Base-by-base conservation (phyloP, 148 eudicot genomes). In the Persicaria tinctoria region DNA sequence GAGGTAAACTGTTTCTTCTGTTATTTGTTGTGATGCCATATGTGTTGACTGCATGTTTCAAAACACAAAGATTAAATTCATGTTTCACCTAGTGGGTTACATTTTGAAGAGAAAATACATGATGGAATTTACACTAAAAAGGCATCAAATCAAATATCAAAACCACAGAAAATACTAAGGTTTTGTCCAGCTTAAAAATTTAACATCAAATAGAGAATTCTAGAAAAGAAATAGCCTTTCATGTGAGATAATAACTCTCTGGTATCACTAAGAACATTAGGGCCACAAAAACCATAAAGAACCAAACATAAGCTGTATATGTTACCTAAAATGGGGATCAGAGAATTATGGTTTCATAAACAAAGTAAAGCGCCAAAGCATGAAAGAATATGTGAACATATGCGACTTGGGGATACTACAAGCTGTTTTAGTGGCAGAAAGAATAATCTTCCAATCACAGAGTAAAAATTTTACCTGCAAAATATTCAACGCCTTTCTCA, bases 401-500 rank as follows among this genome's bases (percentile, higher is more conserved):
- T 57, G 63, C 20, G 32, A 56, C 11, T 20, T 8, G 3, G 9
- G 13, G 44, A 44, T 12, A 38, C 70, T 41, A 14, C 17, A 41
- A 66, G 17, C 10, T 59, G 23, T 41, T 41, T 38, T 2, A 66
- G 48, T 11, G 70, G 4, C 41, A 10, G 41, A 6, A 41, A 74
- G 2, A 59, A 60, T 49, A 12, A 14, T 41, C 64, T 59, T 13
- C 64, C 64, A 59, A 59, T 59, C 64, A 17, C 32, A 2, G 20
- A 68, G 49, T 68, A 68, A 73, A 68, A 70, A 8, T 46, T 38
- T 73, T 51, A 92, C 99, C 96, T 95, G 97, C 81, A 95, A 83
- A 74, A 95, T 92, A 73, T 95, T 95, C 84, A 95, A 77, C 71
- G 96, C 91, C 87, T 95, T 95, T 78, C 99, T 88, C 97, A 95